Evolutionary conservation across 148 eudicot species (phyloP), one percentile per base, ranked within the genome.

Genomic region (Fagopyrum esculentum): DNA sequence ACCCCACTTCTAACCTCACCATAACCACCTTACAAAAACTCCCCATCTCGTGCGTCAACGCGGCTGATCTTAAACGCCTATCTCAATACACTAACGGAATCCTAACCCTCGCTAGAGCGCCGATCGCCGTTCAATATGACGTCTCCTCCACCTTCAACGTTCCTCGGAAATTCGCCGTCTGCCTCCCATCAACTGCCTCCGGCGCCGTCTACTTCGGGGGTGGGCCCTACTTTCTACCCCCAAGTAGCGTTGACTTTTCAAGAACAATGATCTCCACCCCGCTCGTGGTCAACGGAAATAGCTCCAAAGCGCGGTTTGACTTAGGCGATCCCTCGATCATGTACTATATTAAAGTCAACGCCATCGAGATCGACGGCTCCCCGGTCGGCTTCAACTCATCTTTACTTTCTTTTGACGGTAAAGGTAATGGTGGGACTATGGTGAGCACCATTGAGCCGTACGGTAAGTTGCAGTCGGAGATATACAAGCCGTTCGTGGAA

Each of bases 141-240:
- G 26, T 86, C 56, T 71, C 89, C 11, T 76, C 79, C 5, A 45
- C 77, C 9, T 74, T 78, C 6, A 78, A 69, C 4, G 60, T 77
- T 6, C 79, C 89, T 74, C 59, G 54, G 4, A 86, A 83, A 68
- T 81, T 86, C 74, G 77, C 89, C 57, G 73, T 86, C 44, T 86
- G 87, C 71, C 56, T 86, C 47, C 85, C 87, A 0, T 74, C 85
- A 12, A 70, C 83, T 15, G 40, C 74, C 8, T 61, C 77, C 43
- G 86, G 86, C 46, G 84, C 75, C 11, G 60, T 81, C 35, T 81
- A 78, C 45, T 84, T 81, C 35, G 86, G 86, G 0, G 82, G 82
- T 4, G 78, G 80, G 29, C 84, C 86, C 8, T 71, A 81, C 49
- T 77, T 45, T 59, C 11, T 80, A n/a, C 75, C 78, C 6, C 77